Percentiles rank a stretch among this genome's conserved stretches.
phyloP scores from a whole-genome alignment of 768 basidiomycete genomes.

The Gelatoporia subvermispora region DNA sequence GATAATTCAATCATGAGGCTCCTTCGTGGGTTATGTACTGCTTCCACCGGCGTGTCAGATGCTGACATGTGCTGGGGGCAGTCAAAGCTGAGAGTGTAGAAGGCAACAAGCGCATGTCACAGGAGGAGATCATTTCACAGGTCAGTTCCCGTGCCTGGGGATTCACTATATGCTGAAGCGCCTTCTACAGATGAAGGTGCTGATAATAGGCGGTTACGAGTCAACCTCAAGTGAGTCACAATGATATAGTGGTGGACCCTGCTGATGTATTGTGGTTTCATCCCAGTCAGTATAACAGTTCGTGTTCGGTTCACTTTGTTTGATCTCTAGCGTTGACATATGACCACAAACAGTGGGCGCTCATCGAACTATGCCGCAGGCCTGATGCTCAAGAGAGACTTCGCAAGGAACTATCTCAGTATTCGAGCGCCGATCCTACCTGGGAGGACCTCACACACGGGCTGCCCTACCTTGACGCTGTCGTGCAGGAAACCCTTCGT shows the following conservation, averaged over 20 bases:
- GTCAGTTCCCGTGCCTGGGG: slow-evolving; percentile 9
- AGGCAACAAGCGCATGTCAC: slow-evolving; percentile 27
- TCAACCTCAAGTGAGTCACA: slow-evolving; percentile 37
- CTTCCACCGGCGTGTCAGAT: not conserved
- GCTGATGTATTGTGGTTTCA: not conserved
- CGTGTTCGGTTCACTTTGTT: not conserved
- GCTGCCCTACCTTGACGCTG: slow-evolving; percentile 53
- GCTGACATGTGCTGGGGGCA: slow-evolving; percentile 7
- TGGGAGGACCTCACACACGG: slow-evolving; percentile 47
- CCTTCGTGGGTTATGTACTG: slow-evolving; percentile 24
- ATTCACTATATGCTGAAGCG: not conserved
- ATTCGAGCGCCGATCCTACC: slow-evolving; percentile 41
- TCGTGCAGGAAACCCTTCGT: slow-evolving; percentile 42
- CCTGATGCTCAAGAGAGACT: slow-evolving; percentile 42
- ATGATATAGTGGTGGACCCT: slow-evolving; percentile 19
- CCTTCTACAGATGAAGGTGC: slow-evolving; percentile 29
- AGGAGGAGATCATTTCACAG: slow-evolving; percentile 40
- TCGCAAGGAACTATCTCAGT: slow-evolving; percentile 42
- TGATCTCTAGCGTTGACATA: not conserved
- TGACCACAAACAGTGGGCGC: slow-evolving; percentile 38
- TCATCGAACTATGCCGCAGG: slow-evolving; percentile 48
- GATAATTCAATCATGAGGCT: slow-evolving; percentile 36
- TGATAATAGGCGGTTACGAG: slow-evolving; percentile 46
- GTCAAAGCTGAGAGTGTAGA: slow-evolving; percentile 32
- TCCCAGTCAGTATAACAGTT: slow-evolving; percentile 17